Base-by-base conservation (phyloP, 2,329 filamentous ascomycete species). In the Tolypocladium nubicola region DNA sequence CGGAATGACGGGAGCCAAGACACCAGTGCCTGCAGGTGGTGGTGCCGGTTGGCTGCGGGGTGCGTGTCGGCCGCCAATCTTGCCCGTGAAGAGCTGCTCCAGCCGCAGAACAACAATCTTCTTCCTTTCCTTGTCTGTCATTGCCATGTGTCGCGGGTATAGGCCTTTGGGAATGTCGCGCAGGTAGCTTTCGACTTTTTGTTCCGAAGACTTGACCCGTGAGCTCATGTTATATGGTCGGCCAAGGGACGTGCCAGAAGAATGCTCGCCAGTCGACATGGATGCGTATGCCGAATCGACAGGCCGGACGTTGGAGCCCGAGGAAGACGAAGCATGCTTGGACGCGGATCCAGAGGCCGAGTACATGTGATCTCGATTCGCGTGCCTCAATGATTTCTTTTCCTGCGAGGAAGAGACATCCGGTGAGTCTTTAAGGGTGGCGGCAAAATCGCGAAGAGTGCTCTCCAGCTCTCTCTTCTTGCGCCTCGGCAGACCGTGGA, bases 81-180 rank as follows among this genome's bases (percentile, higher is more conserved):
- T 88, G 3, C 90, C 90, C 0, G 89, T 90, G 60, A 94, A 95
- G 1, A 95, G 78, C 61, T 92, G 88, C 65, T 95, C 90, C 7
- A 95, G 70, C 2, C 88, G 81, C 56, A 83, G 80, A 2, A 93
- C 90, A 0, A 93, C 86, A 23, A 91, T 67, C 66, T 86, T 90
- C 74, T 89, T 90, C 73, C 84, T 90, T 7, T 87, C 81, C 61
- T 83, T 85, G 16, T 93, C 89, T 0, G 85, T 84, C 80, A 91
- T 82, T 0, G 75, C 68, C 30, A 79, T 75, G 49, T 80, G 77
- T 13, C 80, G 79, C 0, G 87, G 86, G 41, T 89, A 76, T 0
- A 91, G 67, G 0, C 86, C 85, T 60, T 84, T 79, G 0, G 88
- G 87, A 6, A 91, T 90, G 54, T 90, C 86, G 53, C 85, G 80